Base-by-base conservation (phyloP, 768 basidiomycete genomes). In the Leccinum pellstonianum region DNA sequence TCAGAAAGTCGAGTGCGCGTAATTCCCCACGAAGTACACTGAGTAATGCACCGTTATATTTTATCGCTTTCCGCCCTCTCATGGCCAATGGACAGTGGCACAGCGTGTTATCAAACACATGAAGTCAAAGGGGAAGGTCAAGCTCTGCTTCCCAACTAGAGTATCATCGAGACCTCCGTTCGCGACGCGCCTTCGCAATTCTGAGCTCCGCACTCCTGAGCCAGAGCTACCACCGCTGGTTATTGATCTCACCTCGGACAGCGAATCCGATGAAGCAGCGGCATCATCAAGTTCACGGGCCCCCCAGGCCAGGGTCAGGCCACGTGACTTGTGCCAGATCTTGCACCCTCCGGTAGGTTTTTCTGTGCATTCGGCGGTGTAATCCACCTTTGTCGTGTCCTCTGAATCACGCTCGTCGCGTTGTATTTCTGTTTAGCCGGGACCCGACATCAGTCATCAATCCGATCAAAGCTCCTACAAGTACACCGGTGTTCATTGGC, bases 121-220 rank as follows among this genome's bases (percentile, higher is more conserved):
- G 68, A 65, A 58, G 47, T 73, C 68, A 11, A 72, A 68, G 29
- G 69, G 68, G 33, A 72, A 62, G 53, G 64, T 72, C 4, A 66
- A 68, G 53, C 53, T 68, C 6, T 57, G 25, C 54, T 57, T 64
- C 14, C 68, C 62, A 10, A 33, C 56, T 35, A 68, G 62, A 53
- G 64, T 62, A 52, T 55, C 64, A 52, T 55, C 64, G 41, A 59
- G 59, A 17, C 33, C 9, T 59, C 55, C 70, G 19, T 66, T 66
- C 5, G 38, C 55, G 51, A 58, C 55, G 59, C 70, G 59, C 23
- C 62, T 67, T 12, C 63, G 31, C 19, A 66, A 64, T n/a, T 21
- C 51, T 54, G 25, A 58, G 41, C 57, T 54, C 50, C 57, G 29
- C 55, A 54, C 41, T 9, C 52, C 60, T 25, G 43, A 49, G 17